phyloP scores from a whole-genome alignment of 305 asterid genomes.

The Fraxinus greggii region DNA sequence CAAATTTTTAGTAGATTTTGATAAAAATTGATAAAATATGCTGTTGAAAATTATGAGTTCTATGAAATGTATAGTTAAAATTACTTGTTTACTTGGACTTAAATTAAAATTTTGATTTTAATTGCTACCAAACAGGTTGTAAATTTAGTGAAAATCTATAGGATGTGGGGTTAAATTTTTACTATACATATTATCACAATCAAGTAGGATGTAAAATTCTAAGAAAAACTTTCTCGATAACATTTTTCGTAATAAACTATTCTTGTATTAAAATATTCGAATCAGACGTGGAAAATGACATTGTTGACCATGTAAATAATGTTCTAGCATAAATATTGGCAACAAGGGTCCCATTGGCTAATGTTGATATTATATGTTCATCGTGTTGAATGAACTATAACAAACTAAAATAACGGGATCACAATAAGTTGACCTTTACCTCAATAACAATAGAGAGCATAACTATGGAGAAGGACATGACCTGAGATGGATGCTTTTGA shows the following conservation, averaged over 20 bases:
- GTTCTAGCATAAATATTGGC: background rate
- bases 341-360: background rate
- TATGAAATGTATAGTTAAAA: background rate
- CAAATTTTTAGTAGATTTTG: no score
- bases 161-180: background rate
- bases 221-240: background rate
- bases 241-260: background rate
- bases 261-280: background rate
- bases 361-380: background rate
- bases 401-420: background rate
- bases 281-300: background rate
- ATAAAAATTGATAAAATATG: no score
- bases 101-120: background rate
- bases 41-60: background rate
- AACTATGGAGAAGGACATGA: background rate
- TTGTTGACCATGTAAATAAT: background rate
- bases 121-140: background rate
- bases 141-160: background rate
- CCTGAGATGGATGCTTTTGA: background rate
- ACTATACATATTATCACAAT: background rate
- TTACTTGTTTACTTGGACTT: background rate
- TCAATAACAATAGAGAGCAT: background rate
- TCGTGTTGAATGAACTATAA: background rate
- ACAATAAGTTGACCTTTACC: background rate
- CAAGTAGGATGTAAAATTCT: background rate